phyloP scores from a whole-genome alignment of 176 grass and related monocot genomes.

The Carex parvula region DNA sequence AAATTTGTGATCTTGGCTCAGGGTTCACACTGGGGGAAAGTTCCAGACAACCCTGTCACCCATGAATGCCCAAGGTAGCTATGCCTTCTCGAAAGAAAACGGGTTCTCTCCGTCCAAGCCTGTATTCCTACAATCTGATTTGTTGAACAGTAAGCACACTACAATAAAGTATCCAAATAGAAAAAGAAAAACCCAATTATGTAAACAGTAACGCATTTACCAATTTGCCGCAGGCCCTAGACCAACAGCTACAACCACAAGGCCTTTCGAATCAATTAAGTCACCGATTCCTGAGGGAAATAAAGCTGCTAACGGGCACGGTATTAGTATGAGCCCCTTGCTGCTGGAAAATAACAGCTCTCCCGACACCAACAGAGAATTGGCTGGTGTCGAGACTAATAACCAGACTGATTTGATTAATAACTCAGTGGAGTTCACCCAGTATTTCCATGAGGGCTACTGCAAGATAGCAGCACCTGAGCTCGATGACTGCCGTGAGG shows the following conservation, averaged over 20 bases:
- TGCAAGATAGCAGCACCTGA: conserved; percentile 86
- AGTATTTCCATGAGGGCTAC: conserved; percentile 99
- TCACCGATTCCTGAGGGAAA: neutral
- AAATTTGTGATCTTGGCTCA: conserved; percentile 32
- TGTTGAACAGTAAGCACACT: conserved; percentile 45
- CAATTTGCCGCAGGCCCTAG: conserved; percentile 10
- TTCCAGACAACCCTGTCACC: conserved; percentile 36
- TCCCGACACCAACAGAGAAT: neutral
- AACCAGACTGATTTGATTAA: conserved; percentile 51
- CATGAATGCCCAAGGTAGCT: conserved; percentile 10
- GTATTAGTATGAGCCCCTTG: conserved; percentile 13
- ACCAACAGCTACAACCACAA: neutral
- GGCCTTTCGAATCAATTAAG: conserved; percentile 13
- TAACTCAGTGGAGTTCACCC: conserved; percentile 72
- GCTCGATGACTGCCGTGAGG: conserved; percentile 99
- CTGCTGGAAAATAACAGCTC: conserved; percentile 17
- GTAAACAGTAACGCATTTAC: conserved; percentile 5
- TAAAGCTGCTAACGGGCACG: neutral
- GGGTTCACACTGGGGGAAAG: conserved; percentile 41
- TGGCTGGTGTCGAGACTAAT: conserved; percentile 37
- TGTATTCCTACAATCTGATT: conserved; percentile 52
- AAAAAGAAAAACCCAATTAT: neutral
- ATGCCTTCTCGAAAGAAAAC: conserved; percentile 36
- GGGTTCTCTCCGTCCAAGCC: conserved; percentile 39
- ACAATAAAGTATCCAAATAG: conserved; percentile 11